A percentile compares a stretch with the other conserved stretches of the same genome.
phyloP scores from a whole-genome alignment of 1,284 basidiomycete species.

The Cerioporus squamosus region DNA sequence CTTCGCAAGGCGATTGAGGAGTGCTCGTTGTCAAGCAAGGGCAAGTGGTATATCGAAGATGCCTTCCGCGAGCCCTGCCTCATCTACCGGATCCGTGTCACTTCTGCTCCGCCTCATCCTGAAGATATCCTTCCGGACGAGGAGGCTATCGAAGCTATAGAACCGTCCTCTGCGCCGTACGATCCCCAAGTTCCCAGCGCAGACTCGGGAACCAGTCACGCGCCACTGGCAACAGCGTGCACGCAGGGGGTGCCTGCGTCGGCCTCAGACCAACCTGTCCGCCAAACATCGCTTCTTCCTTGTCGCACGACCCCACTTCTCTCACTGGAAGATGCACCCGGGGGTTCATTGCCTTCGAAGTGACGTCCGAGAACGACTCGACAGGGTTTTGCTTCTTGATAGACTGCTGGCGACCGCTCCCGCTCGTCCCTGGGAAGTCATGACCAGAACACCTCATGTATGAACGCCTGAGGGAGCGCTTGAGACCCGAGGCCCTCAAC shows the following conservation, averaged over 20 bases:
- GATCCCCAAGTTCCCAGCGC: no score
- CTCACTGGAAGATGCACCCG: slow-evolving; percentile 7
- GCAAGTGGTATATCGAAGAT: neutral
- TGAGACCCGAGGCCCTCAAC: neutral
- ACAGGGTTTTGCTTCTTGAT: slow-evolving; percentile 1
- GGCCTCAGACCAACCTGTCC: neutral
- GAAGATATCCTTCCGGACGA: neutral
- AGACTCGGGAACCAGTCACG: neutral
- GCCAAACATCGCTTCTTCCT: neutral
- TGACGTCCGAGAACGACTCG: neutral
- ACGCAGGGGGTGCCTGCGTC: neutral
- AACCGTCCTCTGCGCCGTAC: no score
- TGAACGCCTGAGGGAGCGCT: neutral
- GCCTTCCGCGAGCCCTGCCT: neutral
- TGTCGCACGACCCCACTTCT: neutral
- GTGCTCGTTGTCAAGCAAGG: neutral
- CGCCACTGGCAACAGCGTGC: neutral
- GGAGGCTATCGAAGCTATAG: no score
- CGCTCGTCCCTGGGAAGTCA: neutral
- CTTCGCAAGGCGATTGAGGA: neutral
- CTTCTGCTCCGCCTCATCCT: neutral
- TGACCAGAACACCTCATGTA: slow-evolving; percentile 11
- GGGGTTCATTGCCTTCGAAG: slow-evolving; percentile 7
- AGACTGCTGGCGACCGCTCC: slow-evolving; percentile 14
- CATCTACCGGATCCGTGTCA: neutral